Conservation (phyloP, 2,329 filamentous ascomycete genomes). For the Penicillium nordicum region DNA sequence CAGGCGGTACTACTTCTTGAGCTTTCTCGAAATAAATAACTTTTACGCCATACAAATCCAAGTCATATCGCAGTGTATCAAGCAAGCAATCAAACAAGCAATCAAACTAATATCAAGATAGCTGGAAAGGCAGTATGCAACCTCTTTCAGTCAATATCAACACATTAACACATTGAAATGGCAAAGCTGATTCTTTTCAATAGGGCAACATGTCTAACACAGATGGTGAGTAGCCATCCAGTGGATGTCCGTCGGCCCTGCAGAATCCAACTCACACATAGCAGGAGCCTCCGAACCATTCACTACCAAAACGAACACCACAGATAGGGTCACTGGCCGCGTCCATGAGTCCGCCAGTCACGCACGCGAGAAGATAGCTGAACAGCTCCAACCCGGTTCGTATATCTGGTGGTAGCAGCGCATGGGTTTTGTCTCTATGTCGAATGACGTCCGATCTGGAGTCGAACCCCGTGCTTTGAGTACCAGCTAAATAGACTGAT, state of each 20-base stretch:
- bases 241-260: not conserved
- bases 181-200: not conserved
- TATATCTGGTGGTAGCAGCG: not conserved
- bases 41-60: not conserved
- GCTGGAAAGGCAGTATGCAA: conserved; percentile 14
- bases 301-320: conserved; percentile 11
- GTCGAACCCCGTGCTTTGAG: not conserved
- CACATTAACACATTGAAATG: not conserved
- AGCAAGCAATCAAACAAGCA: not conserved
- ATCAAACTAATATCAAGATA: conserved; percentile 7
- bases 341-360: conserved; percentile 20
- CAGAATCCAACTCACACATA: not conserved
- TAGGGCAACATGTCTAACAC: conserved; percentile 13
- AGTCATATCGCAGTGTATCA: not conserved
- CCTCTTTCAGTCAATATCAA: not conserved
- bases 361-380: conserved; percentile 16
- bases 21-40: not conserved
- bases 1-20: too few species aligned
- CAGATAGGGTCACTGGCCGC: conserved; percentile 11
- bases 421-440: not conserved
- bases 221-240: not conserved
- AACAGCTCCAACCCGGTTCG: conserved; percentile 22
- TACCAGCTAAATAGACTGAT: not conserved
- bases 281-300: conserved; percentile 20
- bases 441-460: not conserved